These are phyloP conservation scores for Heritiera littoralis DNA, from an alignment of 345 rosid species.

Conservation along the genomic window DNA sequence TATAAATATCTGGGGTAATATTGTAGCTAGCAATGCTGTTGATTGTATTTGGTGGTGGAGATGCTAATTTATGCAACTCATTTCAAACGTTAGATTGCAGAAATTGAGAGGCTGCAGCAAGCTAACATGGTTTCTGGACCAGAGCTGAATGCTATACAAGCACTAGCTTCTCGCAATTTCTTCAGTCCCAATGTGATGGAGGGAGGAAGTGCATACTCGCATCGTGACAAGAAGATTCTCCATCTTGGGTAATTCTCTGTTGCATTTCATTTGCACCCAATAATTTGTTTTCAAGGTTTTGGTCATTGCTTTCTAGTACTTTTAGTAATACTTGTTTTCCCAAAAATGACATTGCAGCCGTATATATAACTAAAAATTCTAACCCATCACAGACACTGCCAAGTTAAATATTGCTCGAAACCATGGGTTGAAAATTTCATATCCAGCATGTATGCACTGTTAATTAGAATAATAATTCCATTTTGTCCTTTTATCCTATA, in stretches of 20 bases:
- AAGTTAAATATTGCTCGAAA: no score
- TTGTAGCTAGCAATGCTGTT: no score
- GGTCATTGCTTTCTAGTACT: neutral
- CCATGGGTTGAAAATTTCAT: no score
- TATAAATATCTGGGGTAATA: neutral
- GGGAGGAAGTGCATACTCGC: slow-evolving; percentile 48
- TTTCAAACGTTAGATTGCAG: slow-evolving; percentile 54
- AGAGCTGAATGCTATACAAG: slow-evolving; percentile 80
- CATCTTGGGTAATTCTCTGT: slow-evolving; percentile 61
- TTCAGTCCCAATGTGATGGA: slow-evolving; percentile 60
- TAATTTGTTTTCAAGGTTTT: slow-evolving; percentile 33
- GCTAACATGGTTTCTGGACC: slow-evolving; percentile 69
- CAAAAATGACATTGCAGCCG: no score
- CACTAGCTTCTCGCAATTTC: slow-evolving; percentile 63
- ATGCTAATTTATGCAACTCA: neutral
- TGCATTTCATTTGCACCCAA: neutral
- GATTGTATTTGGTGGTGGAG: neutral
- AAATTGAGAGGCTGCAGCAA: slow-evolving; percentile 80
- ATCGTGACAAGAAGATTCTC: slow-evolving; percentile 71
- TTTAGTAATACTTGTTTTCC: no score
- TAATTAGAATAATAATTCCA: no score
- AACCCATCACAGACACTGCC: no score
- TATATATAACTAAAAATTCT: no score
- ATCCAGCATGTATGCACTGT: no score
- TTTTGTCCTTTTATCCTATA: no score